These are phyloP conservation scores for Vitis cinerea DNA, from an alignment of 164 flowering plant genomes.

Conservation along the genomic window DNA sequence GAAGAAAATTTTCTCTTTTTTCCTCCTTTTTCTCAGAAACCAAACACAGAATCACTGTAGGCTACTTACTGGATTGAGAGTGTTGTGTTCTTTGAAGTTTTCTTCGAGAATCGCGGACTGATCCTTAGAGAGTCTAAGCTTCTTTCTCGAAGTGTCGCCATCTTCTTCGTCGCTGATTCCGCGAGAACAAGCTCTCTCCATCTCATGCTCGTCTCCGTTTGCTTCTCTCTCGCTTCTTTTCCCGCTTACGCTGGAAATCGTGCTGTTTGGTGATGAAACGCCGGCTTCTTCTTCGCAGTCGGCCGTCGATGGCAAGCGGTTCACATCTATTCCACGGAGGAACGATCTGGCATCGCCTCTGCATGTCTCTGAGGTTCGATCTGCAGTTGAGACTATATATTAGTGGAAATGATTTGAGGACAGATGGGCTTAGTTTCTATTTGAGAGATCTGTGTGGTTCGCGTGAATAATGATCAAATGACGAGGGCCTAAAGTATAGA, in stretches of 20 bases:
- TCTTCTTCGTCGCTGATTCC: conserved; percentile 83
- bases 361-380: conserved; percentile 40
- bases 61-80: conserved; percentile 79
- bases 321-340: conserved; percentile 84
- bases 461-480: too few species aligned
- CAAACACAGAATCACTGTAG: not conserved
- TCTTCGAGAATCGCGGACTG: conserved; percentile 83
- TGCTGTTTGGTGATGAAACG: conserved; percentile 77
- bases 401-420: conserved; percentile 2
- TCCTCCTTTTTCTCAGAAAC: conserved; percentile 5
- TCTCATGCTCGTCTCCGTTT: conserved; percentile 40
- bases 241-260: conserved; percentile 62
- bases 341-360: conserved; percentile 46
- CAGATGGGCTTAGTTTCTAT: too few species aligned
- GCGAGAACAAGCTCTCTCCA: conserved; percentile 49
- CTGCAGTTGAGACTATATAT: conserved; percentile 25
- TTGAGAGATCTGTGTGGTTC: too few species aligned
- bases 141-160: conserved; percentile 71
- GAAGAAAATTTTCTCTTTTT: not conserved
- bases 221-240: conserved; percentile 51
- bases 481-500: too few species aligned
- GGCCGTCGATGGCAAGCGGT: conserved; percentile 43
- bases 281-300: conserved; percentile 67
- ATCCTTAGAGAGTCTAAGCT: conserved; percentile 75
- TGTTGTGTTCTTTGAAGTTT: conserved; percentile 83